Percentiles rank a stretch among this genome's conserved stretches.
These are phyloP conservation scores for Fraxinus latifolia DNA, from an alignment of 305 asterid genomes.

Conservation along the genomic window DNA sequence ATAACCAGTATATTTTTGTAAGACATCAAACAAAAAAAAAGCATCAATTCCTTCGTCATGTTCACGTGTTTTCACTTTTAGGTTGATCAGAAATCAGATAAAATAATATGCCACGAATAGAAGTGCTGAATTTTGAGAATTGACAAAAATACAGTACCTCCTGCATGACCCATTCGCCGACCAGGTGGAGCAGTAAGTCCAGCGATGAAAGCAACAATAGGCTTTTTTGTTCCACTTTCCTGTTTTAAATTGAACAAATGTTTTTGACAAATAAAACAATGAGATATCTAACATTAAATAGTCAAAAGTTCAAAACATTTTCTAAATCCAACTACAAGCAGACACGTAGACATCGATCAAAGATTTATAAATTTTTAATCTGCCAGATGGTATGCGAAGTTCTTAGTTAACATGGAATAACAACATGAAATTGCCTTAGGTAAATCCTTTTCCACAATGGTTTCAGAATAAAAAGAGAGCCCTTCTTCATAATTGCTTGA, in stretches of 20 bases:
- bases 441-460: not conserved
- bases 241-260: slow-evolving; percentile 27
- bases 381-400: not conserved
- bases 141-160: slow-evolving; percentile 54
- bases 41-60: not conserved
- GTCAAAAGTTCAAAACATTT: slow-evolving; percentile 10
- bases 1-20: not conserved
- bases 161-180: slow-evolving; percentile 97
- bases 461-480: not conserved
- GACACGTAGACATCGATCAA: not conserved
- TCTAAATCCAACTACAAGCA: not conserved
- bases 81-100: slow-evolving; percentile 2
- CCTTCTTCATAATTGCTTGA: not conserved
- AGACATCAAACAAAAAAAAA: not conserved
- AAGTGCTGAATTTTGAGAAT: slow-evolving; percentile 2
- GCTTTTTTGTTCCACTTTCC: slow-evolving; percentile 92
- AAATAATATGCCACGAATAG: slow-evolving; percentile 1
- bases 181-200: slow-evolving; percentile 52
- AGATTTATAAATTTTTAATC: not conserved
- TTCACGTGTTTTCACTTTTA: not conserved
- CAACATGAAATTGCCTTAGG: not conserved
- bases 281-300: not conserved
- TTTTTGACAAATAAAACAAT: not conserved
- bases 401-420: not conserved
- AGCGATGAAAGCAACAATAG: slow-evolving; percentile 81